phyloP scores from a whole-genome alignment of 306 rosid genomes.

The Luffa aegyptiaca region DNA sequence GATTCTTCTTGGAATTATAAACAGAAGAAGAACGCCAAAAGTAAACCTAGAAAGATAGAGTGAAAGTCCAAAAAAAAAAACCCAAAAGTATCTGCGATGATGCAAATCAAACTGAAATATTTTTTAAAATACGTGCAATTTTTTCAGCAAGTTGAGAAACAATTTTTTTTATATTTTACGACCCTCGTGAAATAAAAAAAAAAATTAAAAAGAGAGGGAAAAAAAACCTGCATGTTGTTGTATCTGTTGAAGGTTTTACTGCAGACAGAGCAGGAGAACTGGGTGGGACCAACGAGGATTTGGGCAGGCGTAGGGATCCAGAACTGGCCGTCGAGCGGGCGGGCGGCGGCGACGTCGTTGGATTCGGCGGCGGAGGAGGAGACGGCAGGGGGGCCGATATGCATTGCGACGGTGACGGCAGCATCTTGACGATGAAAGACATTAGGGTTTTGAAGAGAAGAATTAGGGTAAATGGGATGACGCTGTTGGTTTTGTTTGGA shows the following conservation, averaged over 20 bases:
- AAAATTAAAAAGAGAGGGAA: too few species aligned
- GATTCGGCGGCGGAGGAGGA: background rate
- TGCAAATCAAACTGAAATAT: background rate
- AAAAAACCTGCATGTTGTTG: constrained; percentile 91
- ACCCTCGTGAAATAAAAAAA: background rate
- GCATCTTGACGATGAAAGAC: background rate
- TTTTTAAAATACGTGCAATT: background rate
- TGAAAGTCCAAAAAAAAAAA: background rate
- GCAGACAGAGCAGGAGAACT: constrained; percentile 93
- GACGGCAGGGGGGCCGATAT: constrained; percentile 45
- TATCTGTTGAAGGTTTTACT: constrained; percentile 84
- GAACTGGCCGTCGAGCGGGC: constrained; percentile 36
- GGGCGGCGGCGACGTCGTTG: background rate
- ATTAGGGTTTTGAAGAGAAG: constrained; percentile 19
- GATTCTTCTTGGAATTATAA: background rate
- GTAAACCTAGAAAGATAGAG: background rate
- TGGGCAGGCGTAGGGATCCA: constrained; percentile 95
- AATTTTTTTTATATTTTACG: background rate
- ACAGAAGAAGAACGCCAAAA: background rate
- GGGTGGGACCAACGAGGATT: constrained; percentile 90
- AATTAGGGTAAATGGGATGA: background rate
- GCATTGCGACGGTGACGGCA: constrained; percentile 71
- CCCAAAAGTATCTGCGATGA: background rate
- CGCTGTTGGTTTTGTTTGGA: background rate
- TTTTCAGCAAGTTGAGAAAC: background rate